Conservation (phyloP, 345 rosid genomes). For the Erodium maritimum region DNA sequence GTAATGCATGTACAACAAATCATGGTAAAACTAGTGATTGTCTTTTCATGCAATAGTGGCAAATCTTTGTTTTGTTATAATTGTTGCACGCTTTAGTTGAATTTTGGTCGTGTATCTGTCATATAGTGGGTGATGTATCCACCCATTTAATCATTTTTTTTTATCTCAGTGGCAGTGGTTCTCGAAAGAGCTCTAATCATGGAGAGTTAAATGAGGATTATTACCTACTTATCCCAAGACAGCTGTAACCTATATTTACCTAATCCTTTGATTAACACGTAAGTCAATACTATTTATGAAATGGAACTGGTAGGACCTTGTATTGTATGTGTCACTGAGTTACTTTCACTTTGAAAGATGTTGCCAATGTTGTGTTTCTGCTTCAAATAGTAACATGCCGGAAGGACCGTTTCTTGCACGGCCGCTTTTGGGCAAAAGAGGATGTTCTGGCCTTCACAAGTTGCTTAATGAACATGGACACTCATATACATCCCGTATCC, state of each 20-base stretch:
- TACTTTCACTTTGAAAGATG: no score
- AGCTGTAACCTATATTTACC: not conserved
- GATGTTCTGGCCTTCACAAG: no score
- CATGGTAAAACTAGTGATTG: constrained; percentile 1
- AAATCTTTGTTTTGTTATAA: constrained; percentile 15
- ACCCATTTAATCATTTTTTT: constrained; percentile 5
- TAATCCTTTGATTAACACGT: no score
- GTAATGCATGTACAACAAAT: not conserved
- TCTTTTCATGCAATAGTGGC: not conserved
- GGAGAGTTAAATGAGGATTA: not conserved
- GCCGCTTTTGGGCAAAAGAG: no score
- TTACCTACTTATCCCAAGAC: not conserved
- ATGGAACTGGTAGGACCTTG: not conserved
- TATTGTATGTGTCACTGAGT: no score
- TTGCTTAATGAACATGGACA: no score
- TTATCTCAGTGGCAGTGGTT: constrained; percentile 7
- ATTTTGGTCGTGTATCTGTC: not conserved
- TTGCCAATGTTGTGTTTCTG: not conserved
- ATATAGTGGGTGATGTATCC: constrained; percentile 13
- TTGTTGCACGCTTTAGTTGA: not conserved
- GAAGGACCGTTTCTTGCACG: not conserved
- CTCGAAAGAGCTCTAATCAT: constrained; percentile 15
- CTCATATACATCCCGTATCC: no score
- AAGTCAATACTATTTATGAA: no score
- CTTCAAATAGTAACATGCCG: not conserved